Evolutionary conservation across 352 stramenopile genomes (phyloP), one percentile per base, ranked within the genome.

Genomic region (Pilasporangium apinafurcum): DNA sequence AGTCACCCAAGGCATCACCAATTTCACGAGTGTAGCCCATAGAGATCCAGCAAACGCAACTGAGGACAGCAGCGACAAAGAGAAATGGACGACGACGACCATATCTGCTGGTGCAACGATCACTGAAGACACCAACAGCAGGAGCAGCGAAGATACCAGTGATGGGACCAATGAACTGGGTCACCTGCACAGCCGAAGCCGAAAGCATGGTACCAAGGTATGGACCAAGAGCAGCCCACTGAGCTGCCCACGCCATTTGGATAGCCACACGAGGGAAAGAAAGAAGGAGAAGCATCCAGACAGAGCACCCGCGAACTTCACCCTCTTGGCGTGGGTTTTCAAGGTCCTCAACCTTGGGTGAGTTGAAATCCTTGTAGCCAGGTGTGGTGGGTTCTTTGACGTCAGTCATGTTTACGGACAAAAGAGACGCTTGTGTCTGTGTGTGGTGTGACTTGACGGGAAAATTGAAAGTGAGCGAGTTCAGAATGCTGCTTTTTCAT

Each of bases 211-310:
- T 76, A 22, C 67, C 48, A 14, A 84, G 53, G 45, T 82, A 79
- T n/a, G 71, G 71, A 9, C 67, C 68, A 1, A 84, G 20, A 4
- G 68, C 71, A 10, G 65, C 61, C 68, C 68, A 84, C 33, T 84
- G 71, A 5, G 71, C 71, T 4, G 68, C 45, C 71, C 68, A 84
- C 0, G 68, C 65, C 68, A 84, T 82, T 31, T 65, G 59, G 18
- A 84, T 73, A 12, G 68, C 68, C 60, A 84, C 65, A 4, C 66
- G 65, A 10, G 68, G 68, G 38, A 78, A 56, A 12, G 68, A 78
- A 43, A 84, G 64, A 9, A 68, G 39, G 17, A 85, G 46, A 37
- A 85, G 49, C 22, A 47, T 37, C 8, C n/a, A n/a, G n/a, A n/a
- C n/a, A n/a, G n/a, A n/a, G n/a, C n/a, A n/a, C n/a, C n/a, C n/a